phyloP scores from a whole-genome alignment of 176 grass and related monocot genomes.

The Microstegium vimineum region DNA sequence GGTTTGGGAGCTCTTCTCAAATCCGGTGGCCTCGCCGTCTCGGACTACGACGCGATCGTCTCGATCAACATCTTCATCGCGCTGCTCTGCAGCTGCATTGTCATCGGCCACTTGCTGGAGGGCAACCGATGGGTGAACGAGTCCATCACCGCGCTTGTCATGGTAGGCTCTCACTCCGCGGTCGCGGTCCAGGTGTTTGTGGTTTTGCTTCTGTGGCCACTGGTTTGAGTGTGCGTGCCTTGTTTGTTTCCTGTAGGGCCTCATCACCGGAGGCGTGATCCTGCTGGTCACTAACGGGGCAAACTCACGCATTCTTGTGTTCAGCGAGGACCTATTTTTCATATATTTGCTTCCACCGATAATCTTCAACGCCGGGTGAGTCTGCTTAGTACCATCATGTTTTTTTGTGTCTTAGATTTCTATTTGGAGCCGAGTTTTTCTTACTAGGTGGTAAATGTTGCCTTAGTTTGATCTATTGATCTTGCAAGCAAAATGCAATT shows the following conservation, averaged over 20 bases:
- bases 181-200: neutral
- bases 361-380: neutral
- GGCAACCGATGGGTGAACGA: conserved; percentile 91
- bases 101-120: conserved; percentile 87
- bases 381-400: neutral
- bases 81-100: conserved; percentile 85
- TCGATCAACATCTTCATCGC: conserved; percentile 90
- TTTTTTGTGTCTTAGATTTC: neutral
- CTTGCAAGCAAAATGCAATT: neutral
- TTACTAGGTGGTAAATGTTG: neutral
- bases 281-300: conserved; percentile 46
- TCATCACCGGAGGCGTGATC: conserved; percentile 73
- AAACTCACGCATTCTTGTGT: conserved; percentile 34
- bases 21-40: conserved; percentile 3
- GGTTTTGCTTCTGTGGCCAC: neutral
- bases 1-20: conserved; percentile 41
- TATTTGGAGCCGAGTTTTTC: neutral
- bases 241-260: conserved; percentile 49
- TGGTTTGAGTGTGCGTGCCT: neutral
- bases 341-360: too few species aligned
- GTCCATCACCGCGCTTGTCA: conserved; percentile 71
- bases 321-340: too few species aligned
- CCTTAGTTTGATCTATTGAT: neutral
- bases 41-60: conserved; percentile 57
- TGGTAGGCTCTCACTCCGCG: conserved; percentile 47